Base-by-base conservation (phyloP, 129 eudicot genomes). In the Oenanthe sinensis region DNA sequence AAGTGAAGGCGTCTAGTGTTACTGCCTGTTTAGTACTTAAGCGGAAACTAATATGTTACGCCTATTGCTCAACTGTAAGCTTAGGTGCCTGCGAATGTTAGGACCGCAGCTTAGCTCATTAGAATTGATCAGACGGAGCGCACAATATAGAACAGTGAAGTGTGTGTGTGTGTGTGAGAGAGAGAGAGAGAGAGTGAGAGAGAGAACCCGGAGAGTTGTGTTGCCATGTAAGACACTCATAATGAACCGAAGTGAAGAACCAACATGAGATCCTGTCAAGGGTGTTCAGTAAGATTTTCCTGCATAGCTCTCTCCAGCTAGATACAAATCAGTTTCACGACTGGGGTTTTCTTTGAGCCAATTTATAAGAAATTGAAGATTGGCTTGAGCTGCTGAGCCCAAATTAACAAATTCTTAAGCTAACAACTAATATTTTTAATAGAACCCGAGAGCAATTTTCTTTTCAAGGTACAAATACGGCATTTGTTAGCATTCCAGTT, bases 401-500 rank as follows among this genome's bases (percentile, higher is more conserved):
- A n/a, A 40, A 70, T 16, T 6, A 37, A 16, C 22, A 69, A 36
- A 69, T 17, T 6, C 22, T 28, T 65, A 77, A 77, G 67, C 2
- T 65, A 8, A 6, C 74, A 37, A 69, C 40, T 69, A 49, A 49
- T 20, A 17, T 50, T 16, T 49, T 49, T 15, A 70, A 14, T 9
- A 37, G 3, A 69, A 37, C 10, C 19, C 2, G n/a, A 71, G 40
- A 20, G 4, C 12, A 33, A 33, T 39, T 16, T 4, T 17, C 19
- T 7, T 19, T 40, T 39, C 48, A 40, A 8, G 22, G 14, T 16
- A 40, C n/a, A 71, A 40, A 36, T 19, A 8, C 55, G 55, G 83
- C 76, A 19, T 77, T 79, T 79, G 3, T 79, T 82, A 30, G 79
- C 88, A 71, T 79, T 82, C 85, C 85, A 85, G 28, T 85, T 28